Evolutionary conservation across 2,329 filamentous ascomycete species (phyloP).

Genomic region (Neoscytalidium dimidiatum): DNA sequence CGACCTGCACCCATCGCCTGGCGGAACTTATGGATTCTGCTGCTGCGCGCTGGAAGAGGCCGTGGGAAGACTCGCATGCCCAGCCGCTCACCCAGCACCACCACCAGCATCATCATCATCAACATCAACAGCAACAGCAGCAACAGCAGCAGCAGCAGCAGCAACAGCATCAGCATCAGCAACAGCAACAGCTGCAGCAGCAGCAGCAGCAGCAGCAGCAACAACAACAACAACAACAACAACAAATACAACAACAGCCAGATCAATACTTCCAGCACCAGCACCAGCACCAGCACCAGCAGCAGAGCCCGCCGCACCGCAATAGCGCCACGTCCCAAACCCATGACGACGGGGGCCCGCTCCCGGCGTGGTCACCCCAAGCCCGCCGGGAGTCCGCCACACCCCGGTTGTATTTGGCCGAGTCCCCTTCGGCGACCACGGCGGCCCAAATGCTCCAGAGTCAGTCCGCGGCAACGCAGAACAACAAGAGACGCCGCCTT

Average conservation of each 20-base stretch:
- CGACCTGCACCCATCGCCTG: conserved; percentile 23
- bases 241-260: too few relatives aligned
- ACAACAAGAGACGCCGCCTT: conserved; percentile 15
- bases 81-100: background rate
- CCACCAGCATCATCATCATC: background rate
- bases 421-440: background rate
- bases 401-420: background rate
- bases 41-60: conserved; percentile 31
- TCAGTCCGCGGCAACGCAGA: conserved; percentile 7
- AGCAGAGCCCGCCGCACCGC: background rate
- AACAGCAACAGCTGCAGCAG: too few relatives aligned
- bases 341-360: background rate
- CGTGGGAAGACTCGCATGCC: conserved; percentile 31
- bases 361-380: background rate
- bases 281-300: background rate
- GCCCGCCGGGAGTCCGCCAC: background rate
- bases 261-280: too few relatives aligned
- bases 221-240: too few relatives aligned
- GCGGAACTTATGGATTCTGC: conserved; percentile 33
- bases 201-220: too few relatives aligned
- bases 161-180: too few relatives aligned
- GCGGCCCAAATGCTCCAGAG: background rate
- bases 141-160: too few relatives aligned
- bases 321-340: background rate
- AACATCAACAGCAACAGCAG: too few relatives aligned